Evolutionary conservation across 2,329 filamentous ascomycete genomes (phyloP), one percentile per base, ranked within the genome.

Genomic region (Claviceps arundinis): DNA sequence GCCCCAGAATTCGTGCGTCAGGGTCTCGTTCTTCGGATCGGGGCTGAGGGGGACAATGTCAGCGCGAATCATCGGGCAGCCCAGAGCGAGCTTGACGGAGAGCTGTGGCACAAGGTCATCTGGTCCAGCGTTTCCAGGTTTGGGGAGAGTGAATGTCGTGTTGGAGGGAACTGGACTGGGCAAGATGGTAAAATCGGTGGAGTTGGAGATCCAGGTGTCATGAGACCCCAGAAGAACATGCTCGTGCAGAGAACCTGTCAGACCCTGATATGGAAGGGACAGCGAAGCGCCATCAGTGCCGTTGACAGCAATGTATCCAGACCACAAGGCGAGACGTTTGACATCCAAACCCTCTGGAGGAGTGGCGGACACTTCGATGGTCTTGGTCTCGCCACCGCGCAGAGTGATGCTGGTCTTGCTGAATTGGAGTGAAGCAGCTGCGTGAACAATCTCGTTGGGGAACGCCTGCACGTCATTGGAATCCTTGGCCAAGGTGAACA

Each of bases 401-500:
- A 56, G 47, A 11, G 50, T 51, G 16, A 56, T n/a, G 37, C 40
- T 50, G 26, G 52, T 49, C n/a, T 56, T 24, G 24, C 50, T 52
- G 11, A 56, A 51, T 1, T 45, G n/a, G 14, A 56, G 47, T 7
- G 65, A 66, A 9, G 75, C 76, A 42, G 68, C 67, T 19, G 65
- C 62, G n/a, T 62, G 57, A 1, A 67, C 60, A 6, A 72, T 61
- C 9, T 73, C 66, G 37, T 72, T 74, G 26, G 76, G 75, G 57
- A 77, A 78, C 0, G 51, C 14, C 11, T 63, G 62, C 0, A 74
- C 69, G 46, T 64, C 65, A 45, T 67, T 67, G 30, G 59, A 58
- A 37, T 55, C 59, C 2, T 61, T 57, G 24, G 58, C 59, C 1
- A 69, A 64, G 1, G 79, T 76, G 62, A 81, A 82, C 51, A 73